phyloP scores from a whole-genome alignment of 495 filamentous ascomycete species.

The Paragyromitra xinjiangensis region DNA sequence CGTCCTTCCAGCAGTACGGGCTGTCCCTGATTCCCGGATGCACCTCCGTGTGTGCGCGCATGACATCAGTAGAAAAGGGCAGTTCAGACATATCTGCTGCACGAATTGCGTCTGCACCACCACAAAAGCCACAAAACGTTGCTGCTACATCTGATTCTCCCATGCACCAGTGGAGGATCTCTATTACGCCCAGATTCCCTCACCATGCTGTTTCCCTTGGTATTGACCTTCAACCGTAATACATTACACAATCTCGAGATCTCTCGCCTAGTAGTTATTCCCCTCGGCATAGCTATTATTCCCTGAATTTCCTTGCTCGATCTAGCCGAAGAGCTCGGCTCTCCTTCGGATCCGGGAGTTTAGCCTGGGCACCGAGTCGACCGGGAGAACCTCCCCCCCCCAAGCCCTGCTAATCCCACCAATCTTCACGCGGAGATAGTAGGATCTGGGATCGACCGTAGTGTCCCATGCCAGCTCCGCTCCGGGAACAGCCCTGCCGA shows the following conservation, averaged over 20 bases:
- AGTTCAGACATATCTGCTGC: constrained; percentile 24
- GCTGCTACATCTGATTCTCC: constrained; percentile 38
- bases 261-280: neutral
- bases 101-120: constrained; percentile 39
- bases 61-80: constrained; percentile 48
- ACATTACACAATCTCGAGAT: constrained; percentile 24
- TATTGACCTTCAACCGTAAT: constrained; percentile 2
- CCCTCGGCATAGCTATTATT: neutral
- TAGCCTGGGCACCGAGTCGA: constrained; percentile 8
- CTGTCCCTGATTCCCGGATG: constrained; percentile 50
- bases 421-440: constrained; percentile 1
- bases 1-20: constrained; percentile 36
- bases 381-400: neutral
- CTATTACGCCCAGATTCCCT: constrained; percentile 14
- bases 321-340: neutral
- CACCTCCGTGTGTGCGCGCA: constrained; percentile 38
- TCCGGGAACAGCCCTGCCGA: constrained; percentile 19
- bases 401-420: constrained; percentile 12
- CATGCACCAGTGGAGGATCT: constrained; percentile 30
- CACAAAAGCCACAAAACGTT: constrained; percentile 34
- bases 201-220: constrained; percentile 12
- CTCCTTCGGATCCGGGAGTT: neutral
- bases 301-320: constrained; percentile 8
- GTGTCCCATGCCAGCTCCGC: constrained; percentile 18
- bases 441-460: constrained; percentile 20